Conservation (phyloP, 2,329 filamentous ascomycete species). For the Phialocephala sp. region DNA sequence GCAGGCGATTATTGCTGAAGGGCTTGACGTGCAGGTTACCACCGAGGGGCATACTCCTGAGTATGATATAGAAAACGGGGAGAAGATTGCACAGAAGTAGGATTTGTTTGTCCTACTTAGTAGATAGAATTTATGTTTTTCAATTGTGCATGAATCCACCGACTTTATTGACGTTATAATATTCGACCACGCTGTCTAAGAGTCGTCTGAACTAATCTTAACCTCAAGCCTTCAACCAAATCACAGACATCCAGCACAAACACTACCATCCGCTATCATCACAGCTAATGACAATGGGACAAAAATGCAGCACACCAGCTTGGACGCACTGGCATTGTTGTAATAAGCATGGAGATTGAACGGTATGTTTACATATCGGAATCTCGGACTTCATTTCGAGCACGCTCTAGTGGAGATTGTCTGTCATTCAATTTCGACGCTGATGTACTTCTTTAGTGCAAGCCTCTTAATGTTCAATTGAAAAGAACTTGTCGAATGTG, state of each 20-base stretch:
- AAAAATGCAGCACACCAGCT: neutral
- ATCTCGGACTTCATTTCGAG: neutral
- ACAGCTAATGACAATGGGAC: neutral
- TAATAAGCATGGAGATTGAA: neutral
- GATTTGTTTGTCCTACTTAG: too few relatives aligned
- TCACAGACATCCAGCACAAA: neutral
- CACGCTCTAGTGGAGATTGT: neutral
- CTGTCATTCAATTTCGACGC: too few relatives aligned
- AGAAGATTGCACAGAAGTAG: too few relatives aligned
- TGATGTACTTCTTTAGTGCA: neutral
- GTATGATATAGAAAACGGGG: too few relatives aligned
- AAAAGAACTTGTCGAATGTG: neutral
- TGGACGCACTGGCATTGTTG: neutral
- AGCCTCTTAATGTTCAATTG: neutral
- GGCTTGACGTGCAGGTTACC: conserved; percentile 18
- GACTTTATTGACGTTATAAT: too few relatives aligned
- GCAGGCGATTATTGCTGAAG: conserved; percentile 35
- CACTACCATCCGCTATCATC: neutral
- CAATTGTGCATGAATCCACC: too few relatives aligned
- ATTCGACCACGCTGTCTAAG: too few relatives aligned
- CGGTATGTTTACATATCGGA: neutral
- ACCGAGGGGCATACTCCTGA: too few relatives aligned
- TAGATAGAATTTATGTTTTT: too few relatives aligned
- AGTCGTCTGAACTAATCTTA: too few relatives aligned
- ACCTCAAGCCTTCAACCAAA: too few relatives aligned